phyloP scores from a whole-genome alignment of 2,329 filamentous ascomycete genomes.

The Colletotrichum caudatum region DNA sequence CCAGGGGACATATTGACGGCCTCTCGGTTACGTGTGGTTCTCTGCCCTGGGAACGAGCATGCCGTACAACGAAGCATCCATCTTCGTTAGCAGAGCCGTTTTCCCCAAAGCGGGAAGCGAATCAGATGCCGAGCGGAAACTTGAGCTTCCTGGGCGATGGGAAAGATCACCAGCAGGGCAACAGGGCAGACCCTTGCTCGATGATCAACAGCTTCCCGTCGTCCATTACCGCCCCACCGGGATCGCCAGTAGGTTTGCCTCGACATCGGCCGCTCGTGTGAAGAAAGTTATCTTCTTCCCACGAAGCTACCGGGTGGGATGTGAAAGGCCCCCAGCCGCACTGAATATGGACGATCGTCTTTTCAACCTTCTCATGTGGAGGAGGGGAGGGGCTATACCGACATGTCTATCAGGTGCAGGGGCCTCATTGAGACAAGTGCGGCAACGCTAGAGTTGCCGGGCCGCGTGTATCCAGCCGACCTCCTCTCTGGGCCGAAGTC shows the following conservation, averaged over 20 bases:
- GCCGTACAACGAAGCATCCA: background rate
- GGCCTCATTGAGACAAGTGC: constrained; percentile 8
- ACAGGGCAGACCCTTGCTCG: constrained; percentile 10
- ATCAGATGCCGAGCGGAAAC: background rate
- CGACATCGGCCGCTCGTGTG: background rate
- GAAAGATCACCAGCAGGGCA: background rate
- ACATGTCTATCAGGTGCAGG: background rate
- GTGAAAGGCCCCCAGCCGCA: background rate
- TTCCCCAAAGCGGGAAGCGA: background rate
- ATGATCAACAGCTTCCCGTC: constrained; percentile 34
- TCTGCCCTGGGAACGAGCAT: background rate
- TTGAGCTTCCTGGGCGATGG: background rate
- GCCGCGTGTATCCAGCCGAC: background rate
- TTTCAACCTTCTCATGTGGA: constrained; percentile 2
- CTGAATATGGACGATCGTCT: background rate
- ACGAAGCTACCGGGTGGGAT: background rate
- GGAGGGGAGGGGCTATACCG: constrained; percentile 4
- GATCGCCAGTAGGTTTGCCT: constrained; percentile 1
- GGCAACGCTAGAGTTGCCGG: constrained; percentile 13
- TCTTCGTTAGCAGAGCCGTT: background rate
- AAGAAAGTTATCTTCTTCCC: background rate
- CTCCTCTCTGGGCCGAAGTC: constrained; percentile 5
- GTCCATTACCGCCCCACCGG: constrained; percentile 10
- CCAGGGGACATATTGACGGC: no score
- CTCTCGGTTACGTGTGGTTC: background rate